Percentiles rank a stretch among this genome's conserved stretches.
These are phyloP conservation scores for Clavispora carvajalis DNA, from an alignment of 805 yeast species.

Conservation along the genomic window DNA sequence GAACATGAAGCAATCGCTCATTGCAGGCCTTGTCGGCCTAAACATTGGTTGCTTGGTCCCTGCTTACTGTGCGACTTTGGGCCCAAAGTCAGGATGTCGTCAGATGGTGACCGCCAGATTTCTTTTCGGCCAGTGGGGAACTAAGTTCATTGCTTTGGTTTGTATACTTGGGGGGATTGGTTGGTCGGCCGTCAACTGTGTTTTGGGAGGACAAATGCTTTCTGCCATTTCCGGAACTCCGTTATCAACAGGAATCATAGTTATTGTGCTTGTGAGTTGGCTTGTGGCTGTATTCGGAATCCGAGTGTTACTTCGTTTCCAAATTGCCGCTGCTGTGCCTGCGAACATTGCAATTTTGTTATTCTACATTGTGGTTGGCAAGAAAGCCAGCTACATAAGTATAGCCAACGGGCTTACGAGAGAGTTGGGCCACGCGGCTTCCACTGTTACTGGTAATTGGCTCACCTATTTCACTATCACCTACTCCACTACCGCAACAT, in stretches of 20 bases:
- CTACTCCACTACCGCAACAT: conserved; percentile 31
- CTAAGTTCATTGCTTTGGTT: conserved; percentile 25
- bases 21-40: conserved; percentile 27
- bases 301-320: conserved; percentile 24
- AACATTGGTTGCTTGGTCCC: conserved; percentile 32
- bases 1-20: conserved; percentile 21
- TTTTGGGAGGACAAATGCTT: conserved; percentile 33
- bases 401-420: conserved; percentile 15
- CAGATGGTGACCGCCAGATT: conserved; percentile 35
- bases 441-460: conserved; percentile 27
- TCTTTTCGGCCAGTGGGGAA: conserved; percentile 33
- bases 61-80: conserved; percentile 35
- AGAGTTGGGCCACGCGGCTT: conserved; percentile 7
- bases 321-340: conserved; percentile 26
- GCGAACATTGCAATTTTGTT: conserved; percentile 24
- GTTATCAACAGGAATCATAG: conserved; percentile 11
- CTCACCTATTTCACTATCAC: conserved; percentile 32
- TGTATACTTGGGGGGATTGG: conserved; percentile 31
- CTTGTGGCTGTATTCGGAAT: conserved; percentile 31
- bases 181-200: conserved; percentile 36
- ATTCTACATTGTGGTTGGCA: conserved; percentile 28
- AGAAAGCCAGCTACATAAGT: conserved; percentile 16
- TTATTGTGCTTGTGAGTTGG: conserved; percentile 22
- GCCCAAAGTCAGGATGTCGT: conserved; percentile 34
- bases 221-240: conserved; percentile 11